phyloP scores from a whole-genome alignment of 176 grass and related monocot genomes.

The Carex scoparia region DNA sequence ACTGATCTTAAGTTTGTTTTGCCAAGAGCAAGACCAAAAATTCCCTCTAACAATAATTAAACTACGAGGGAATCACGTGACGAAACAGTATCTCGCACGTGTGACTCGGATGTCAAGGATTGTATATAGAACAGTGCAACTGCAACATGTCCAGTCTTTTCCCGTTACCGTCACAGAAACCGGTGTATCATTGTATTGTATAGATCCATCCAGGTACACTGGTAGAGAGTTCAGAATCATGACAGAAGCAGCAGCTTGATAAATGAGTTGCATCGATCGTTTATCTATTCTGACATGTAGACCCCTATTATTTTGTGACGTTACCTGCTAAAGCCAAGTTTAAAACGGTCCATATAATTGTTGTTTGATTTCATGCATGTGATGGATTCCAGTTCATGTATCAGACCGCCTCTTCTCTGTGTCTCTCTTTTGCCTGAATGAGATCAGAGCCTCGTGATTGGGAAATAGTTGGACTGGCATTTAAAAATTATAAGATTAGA shows the following conservation, averaged over 20 bases:
- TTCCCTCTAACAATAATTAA: no score
- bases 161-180: not conserved
- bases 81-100: not conserved
- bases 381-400: not conserved
- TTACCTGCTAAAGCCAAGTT: not conserved
- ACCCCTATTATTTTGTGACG: not conserved
- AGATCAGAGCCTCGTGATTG: slow-evolving; percentile 83
- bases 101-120: slow-evolving; percentile 7
- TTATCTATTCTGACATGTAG: not conserved
- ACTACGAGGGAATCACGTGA: not conserved
- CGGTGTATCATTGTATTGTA: not conserved
- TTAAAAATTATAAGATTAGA: no score
- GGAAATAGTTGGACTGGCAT: slow-evolving; percentile 21
- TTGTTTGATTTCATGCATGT: no score
- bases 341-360: not conserved
- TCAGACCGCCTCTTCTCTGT: slow-evolving; percentile 15
- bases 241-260: not conserved
- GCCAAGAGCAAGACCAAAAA: no score
- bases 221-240: slow-evolving; percentile 4
- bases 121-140: not conserved
- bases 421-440: not conserved
- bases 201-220: slow-evolving; percentile 4
- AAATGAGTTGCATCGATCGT: slow-evolving; percentile 21
- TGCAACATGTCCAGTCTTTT: slow-evolving; percentile 11
- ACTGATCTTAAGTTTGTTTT: no score